phyloP scores from a whole-genome alignment of 306 rosid species.

The Prosopis cineraria region DNA sequence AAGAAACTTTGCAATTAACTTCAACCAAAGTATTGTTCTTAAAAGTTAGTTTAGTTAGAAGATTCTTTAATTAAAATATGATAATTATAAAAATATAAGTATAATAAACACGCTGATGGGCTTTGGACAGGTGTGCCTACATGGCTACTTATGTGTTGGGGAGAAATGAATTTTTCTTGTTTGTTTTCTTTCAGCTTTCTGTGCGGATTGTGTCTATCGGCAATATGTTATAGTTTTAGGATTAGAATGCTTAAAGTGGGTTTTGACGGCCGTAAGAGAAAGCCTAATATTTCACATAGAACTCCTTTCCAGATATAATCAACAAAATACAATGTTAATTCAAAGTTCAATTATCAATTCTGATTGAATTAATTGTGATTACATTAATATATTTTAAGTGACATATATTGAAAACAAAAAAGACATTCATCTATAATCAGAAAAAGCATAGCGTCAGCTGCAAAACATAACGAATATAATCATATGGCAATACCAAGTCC shows the following conservation, averaged over 20 bases:
- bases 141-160: background rate
- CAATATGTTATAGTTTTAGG: background rate
- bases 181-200: background rate
- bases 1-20: background rate
- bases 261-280: background rate
- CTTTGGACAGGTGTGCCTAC: background rate
- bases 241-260: background rate
- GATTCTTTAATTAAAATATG: background rate
- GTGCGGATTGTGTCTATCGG: background rate
- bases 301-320: no score
- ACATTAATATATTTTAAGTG: no score
- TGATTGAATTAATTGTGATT: no score
- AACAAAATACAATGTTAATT: no score
- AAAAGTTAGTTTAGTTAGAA: background rate
- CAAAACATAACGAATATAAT: no score
- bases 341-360: no score
- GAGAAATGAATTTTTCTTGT: background rate
- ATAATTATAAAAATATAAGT: background rate
- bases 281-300: no score
- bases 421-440: no score
- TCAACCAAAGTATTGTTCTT: background rate
- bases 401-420: no score
- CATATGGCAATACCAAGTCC: no score
- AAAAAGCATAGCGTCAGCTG: no score
- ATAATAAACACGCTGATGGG: background rate